These are phyloP conservation scores for Irpex rosettiformis DNA, from an alignment of 1,284 basidiomycete species.

Conservation along the genomic window DNA sequence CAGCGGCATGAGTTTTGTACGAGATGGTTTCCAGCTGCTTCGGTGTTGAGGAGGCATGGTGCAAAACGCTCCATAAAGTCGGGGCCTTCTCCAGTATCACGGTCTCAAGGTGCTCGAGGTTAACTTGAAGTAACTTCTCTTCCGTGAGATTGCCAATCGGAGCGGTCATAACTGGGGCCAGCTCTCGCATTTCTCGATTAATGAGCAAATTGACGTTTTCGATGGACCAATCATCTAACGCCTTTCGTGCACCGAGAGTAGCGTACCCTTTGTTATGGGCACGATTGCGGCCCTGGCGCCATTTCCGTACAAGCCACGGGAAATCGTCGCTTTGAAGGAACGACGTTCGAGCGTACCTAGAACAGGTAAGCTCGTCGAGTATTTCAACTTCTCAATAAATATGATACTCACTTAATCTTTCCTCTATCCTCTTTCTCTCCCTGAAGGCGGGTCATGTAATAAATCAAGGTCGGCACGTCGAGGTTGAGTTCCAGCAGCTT, in stretches of 20 bases:
- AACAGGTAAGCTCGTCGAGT: neutral
- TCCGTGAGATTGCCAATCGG: no score
- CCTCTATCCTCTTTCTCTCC: neutral
- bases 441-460: neutral
- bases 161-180: no score
- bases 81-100: no score
- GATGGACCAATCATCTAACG: no score
- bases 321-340: neutral
- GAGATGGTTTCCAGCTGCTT: slow-evolving; percentile 10
- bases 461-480: neutral
- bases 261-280: slow-evolving; percentile 10
- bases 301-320: neutral
- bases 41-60: no score
- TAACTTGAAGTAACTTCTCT: no score
- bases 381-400: neutral
- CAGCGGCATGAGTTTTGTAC: slow-evolving; percentile 26
- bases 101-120: no score
- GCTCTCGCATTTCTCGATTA: no score
- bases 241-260: slow-evolving; percentile 15
- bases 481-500: neutral
- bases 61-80: no score
- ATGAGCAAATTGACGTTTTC: no score
- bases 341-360: neutral
- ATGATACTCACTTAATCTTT: neutral
- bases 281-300: neutral